Percentiles rank a stretch among this genome's conserved stretches.
Conservation (phyloP, 805 yeast genomes). For the Yamadazyma tumulicola region DNA sequence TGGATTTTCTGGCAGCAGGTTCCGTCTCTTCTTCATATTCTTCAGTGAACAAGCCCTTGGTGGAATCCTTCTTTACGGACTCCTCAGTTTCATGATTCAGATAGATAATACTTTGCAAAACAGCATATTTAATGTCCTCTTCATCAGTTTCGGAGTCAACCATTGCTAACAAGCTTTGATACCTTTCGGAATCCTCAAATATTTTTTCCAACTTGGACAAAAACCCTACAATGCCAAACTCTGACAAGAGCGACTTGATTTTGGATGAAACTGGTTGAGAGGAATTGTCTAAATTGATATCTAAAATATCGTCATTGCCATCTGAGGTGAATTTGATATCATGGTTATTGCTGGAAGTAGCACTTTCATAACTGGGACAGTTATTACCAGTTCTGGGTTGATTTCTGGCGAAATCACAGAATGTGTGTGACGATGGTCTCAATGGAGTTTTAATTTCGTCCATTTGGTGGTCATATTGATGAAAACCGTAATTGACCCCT, state of each 20-base stretch:
- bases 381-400: no score
- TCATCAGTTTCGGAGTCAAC: conserved; percentile 12
- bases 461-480: conserved; percentile 9
- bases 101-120: conserved; percentile 19
- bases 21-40: background rate
- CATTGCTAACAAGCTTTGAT: conserved; percentile 17
- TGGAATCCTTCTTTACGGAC: background rate
- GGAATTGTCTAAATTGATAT: conserved; percentile 24
- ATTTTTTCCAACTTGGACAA: conserved; percentile 11
- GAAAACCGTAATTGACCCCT: conserved; percentile 5
- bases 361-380: background rate
- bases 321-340: conserved; percentile 1
- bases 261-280: conserved; percentile 12
- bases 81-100: conserved; percentile 5
- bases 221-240: conserved; percentile 16
- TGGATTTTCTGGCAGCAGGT: background rate
- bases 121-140: conserved; percentile 21
- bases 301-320: conserved; percentile 16
- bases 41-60: background rate
- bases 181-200: conserved; percentile 20
- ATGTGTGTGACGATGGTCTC: background rate
- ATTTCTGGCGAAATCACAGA: background rate
- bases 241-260: conserved; percentile 16
- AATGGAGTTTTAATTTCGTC: conserved; percentile 1
- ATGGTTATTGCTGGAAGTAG: background rate